phyloP scores from a whole-genome alignment of 2,329 filamentous ascomycete genomes.

The Sporothrix protearum region DNA sequence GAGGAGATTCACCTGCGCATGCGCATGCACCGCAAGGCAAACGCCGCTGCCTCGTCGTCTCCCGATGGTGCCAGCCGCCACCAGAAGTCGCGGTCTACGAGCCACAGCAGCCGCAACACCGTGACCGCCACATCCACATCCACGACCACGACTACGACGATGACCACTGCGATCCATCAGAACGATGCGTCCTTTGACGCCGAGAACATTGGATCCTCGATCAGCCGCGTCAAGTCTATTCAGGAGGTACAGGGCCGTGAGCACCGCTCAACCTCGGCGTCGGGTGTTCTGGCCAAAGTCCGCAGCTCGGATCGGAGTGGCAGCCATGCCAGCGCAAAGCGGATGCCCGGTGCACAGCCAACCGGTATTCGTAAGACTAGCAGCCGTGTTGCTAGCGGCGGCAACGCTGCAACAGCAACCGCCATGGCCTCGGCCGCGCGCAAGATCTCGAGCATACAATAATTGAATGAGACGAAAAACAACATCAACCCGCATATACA shows the following conservation, averaged over 20 bases:
- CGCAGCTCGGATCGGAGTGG: constrained; percentile 41
- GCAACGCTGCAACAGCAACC: constrained; percentile 36
- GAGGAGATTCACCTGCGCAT: constrained; percentile 79
- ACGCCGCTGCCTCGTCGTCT: constrained; percentile 54
- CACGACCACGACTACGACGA: constrained; percentile 66
- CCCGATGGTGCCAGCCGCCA: constrained; percentile 56
- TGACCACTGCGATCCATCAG: constrained; percentile 58
- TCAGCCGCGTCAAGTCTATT: constrained; percentile 49
- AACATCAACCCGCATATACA: neutral
- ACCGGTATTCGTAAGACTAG: constrained; percentile 62
- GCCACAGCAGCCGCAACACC: constrained; percentile 54
- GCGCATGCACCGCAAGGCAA: constrained; percentile 62
- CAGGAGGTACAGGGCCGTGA: constrained; percentile 36
- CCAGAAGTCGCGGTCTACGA: constrained; percentile 42
- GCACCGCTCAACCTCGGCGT: constrained; percentile 50
- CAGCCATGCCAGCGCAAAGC: constrained; percentile 46
- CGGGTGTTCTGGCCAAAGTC: constrained; percentile 60
- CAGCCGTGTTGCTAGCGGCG: constrained; percentile 60
- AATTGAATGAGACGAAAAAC: neutral
- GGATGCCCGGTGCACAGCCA: constrained; percentile 49
- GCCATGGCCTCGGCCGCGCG: constrained; percentile 45
- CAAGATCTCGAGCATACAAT: constrained; percentile 49
- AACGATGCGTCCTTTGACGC: constrained; percentile 67
- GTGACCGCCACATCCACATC: constrained; percentile 49
- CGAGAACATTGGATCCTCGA: constrained; percentile 61